Evolutionary conservation across 192 early-diverging fungal species (phyloP), one percentile per base, ranked within the genome.

Genomic region (Coemansia sp.): DNA sequence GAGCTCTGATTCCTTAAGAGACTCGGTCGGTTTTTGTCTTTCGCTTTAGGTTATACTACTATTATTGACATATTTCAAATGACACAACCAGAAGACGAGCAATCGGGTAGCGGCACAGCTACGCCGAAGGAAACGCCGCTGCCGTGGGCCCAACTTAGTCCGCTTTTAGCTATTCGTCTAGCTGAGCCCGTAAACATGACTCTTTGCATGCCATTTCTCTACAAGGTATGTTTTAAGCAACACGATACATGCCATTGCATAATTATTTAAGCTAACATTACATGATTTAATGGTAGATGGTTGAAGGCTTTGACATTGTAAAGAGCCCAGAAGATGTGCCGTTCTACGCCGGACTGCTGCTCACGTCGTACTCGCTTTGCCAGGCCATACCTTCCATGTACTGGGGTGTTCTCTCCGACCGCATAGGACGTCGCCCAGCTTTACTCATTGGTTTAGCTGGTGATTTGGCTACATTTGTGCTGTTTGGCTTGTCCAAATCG

Each of bases 371-470:
- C 63, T 79, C 77, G 1, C 54, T 84, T 23, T 67, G 73, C 56
- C 84, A 86, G 49, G 65, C 74, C 3, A 54, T 53, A 22, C 81
- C 82, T 20, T 20, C 52, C 2, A 86, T 87, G 62, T 59, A 78
- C 14, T 90, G 88, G 89, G 92, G 90, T 16, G 67, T 39, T 32
- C 64, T 90, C 23, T 89, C 88, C 7, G 93, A 95, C 78, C 82
- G 87, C 12, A 82, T 87, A 67, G 94, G 94, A 2, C 73, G 94
- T 13, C 76, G 90, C 20, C 91, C 92, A 13, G 81, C 90, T 6
- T 49, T 96, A 10, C 75, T 96, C 8, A 65, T 87, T 3, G 92
- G 92, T 3, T 71, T 93, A 0, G 54, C 89, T 18, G 92, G 93
- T 23, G 92, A 90, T 23, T 68, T 87, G 7, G 65, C 90, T 16